Evolutionary conservation across 192 early-diverging fungal genomes (phyloP).

Genomic region (Helicostylum pulchrum): DNA sequence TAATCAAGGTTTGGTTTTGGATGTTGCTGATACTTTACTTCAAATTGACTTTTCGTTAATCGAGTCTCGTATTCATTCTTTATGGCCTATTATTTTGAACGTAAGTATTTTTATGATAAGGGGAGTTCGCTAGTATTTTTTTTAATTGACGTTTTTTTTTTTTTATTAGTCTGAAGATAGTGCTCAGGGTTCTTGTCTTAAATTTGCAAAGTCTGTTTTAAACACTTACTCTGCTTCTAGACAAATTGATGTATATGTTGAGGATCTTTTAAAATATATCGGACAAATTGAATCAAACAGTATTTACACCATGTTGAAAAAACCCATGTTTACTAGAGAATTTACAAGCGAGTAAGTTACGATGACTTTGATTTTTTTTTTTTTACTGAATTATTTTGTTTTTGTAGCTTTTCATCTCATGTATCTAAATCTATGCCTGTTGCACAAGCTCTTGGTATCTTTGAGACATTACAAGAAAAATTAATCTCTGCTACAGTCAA

Average conservation of each 20-base stretch:
- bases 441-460: slow-evolving; percentile 23
- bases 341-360: slow-evolving; percentile 26
- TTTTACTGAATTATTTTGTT: not conserved
- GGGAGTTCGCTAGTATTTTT: too few relatives aligned
- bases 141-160: not conserved
- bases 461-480: slow-evolving; percentile 17
- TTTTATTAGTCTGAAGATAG: slow-evolving; percentile 9
- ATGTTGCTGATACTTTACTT: slow-evolving; percentile 14
- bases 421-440: slow-evolving; percentile 26
- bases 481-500: not conserved
- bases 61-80: slow-evolving; percentile 21
- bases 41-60: slow-evolving; percentile 28
- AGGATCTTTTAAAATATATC: slow-evolving; percentile 9
- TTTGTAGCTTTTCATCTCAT: slow-evolving; percentile 23
- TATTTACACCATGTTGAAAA: slow-evolving; percentile 6
- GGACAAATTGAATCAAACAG: slow-evolving; percentile 4
- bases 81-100: slow-evolving; percentile 30
- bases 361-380: not conserved
- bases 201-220: slow-evolving; percentile 19
- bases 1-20: slow-evolving; percentile 17
- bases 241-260: slow-evolving; percentile 31
- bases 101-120: slow-evolving; percentile 18
- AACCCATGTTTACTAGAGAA: slow-evolving; percentile 24
- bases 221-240: slow-evolving; percentile 24
- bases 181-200: slow-evolving; percentile 10